Evolutionary conservation across 2,329 filamentous ascomycete species (phyloP).

Genomic region (Colletotrichum tropicicola): DNA sequence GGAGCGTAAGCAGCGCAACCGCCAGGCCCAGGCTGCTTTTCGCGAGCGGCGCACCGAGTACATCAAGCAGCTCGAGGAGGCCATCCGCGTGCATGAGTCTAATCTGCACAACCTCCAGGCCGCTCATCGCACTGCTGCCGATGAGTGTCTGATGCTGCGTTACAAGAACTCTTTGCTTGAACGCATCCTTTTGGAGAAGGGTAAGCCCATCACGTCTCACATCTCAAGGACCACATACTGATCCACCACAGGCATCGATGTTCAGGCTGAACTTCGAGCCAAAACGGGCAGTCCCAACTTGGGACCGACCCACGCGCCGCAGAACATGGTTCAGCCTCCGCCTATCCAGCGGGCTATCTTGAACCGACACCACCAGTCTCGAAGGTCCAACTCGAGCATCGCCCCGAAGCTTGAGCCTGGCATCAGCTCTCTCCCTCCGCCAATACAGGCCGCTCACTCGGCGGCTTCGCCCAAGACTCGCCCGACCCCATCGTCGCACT

Average conservation of each 20-base stretch:
- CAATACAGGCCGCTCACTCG: constrained; percentile 58
- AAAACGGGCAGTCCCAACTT: constrained; percentile 90
- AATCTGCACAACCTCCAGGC: constrained; percentile 92
- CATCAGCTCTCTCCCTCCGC: constrained; percentile 53
- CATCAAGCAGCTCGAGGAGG: constrained; percentile 98
- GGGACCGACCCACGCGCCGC: constrained; percentile 73
- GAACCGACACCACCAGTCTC: constrained; percentile 80
- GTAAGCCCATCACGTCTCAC: constrained; percentile 51
- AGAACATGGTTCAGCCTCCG: constrained; percentile 75
- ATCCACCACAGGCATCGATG: constrained; percentile 80
- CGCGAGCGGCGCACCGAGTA: constrained; percentile 97
- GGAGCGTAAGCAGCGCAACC: constrained; percentile 96
- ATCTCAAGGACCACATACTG: neutral
- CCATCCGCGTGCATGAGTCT: constrained; percentile 96
- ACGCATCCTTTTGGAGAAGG: constrained; percentile 95
- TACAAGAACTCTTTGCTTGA: constrained; percentile 98
- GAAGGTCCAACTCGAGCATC: constrained; percentile 77
- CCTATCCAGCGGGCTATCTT: constrained; percentile 83
- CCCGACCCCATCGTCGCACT: constrained; percentile 84
- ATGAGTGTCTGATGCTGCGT: constrained; percentile 96
- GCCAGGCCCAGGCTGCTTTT: constrained; percentile 97
- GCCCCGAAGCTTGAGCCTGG: constrained; percentile 76
- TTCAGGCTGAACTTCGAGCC: constrained; percentile 91
- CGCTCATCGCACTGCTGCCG: constrained; percentile 91
- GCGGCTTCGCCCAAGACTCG: constrained; percentile 75